Base-by-base conservation (phyloP, 1,284 basidiomycete genomes). In the Ustanciosporium gigantosporum region DNA sequence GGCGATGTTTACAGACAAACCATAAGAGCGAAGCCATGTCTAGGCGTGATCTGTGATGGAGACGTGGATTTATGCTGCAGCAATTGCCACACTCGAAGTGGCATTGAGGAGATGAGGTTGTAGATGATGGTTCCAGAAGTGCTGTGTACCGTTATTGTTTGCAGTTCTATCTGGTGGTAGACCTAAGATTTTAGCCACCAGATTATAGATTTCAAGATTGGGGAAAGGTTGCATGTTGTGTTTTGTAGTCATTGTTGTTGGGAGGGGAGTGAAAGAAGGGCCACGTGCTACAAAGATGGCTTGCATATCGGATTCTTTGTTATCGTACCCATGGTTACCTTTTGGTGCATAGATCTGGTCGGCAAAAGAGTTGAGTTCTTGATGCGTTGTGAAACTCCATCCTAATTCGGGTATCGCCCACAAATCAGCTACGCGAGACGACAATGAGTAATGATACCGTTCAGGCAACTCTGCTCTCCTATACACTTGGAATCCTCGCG, bases 271-370 rank as follows among this genome's bases (percentile, higher is more conserved):
- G 11, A 88, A 86, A 73, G 91, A 91, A 0, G 91, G 90, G 1
- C 91, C 91, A 70, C 89, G 87, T 2, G 89, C 89, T 55, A 93
- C 87, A 78, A 94, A 93, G 77, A 90, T 87, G 0, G 90, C 90
- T 46, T 86, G 85, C 91, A 94, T 94, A 3, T 87, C 82, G 8
- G 81, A 72, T 31, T 86, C 83, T 14, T 82, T 77, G 62, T 91
- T 91, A 73, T 92, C 90, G 73, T 90, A 91, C 9, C 88, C 89
- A 61, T 91, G 88, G 57, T 86, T 89, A 85, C 73, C 67, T 25
- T 44, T 40, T 1, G 60, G 60, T 0, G 81, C 79, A 56, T 86
- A 81, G 17, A 72, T 81, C 2, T 88, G 88, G 68, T 86, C n/a
- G 9, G 21, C 81, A 46, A 64, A 56, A 1, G 36, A 29, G 2